phyloP scores from a whole-genome alignment of 768 basidiomycete genomes.

The Mycena galopus region DNA sequence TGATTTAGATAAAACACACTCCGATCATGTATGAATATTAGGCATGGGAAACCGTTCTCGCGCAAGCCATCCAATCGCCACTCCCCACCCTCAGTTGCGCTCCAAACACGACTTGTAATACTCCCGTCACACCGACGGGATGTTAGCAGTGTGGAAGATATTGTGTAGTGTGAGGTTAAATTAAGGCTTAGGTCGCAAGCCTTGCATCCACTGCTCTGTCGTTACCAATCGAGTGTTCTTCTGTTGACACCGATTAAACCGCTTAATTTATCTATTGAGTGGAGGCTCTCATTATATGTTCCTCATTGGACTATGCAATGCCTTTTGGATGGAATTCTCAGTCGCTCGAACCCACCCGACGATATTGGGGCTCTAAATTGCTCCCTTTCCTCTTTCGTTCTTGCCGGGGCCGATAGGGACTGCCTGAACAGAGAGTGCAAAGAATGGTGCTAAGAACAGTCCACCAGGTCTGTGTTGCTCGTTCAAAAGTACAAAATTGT shows the following conservation, averaged over 20 bases:
- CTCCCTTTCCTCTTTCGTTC: background rate
- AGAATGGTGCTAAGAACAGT: background rate
- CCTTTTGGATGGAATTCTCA: background rate
- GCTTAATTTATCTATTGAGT: background rate
- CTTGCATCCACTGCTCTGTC: background rate
- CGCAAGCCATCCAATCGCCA: conserved; percentile 10
- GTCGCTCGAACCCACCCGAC: background rate
- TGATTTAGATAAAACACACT: too few relatives aligned
- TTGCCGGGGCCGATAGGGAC: background rate
- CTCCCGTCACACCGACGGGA: conserved; percentile 15
- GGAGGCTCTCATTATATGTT: background rate
- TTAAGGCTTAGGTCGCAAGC: too few relatives aligned
- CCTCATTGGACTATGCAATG: background rate
- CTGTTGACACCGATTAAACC: background rate
- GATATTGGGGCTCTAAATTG: background rate
- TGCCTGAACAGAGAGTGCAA: background rate
- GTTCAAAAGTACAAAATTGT: background rate
- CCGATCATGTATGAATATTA: too few relatives aligned
- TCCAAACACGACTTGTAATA: conserved; percentile 12
- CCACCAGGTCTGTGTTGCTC: background rate
- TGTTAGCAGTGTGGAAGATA: too few relatives aligned
- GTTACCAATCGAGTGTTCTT: background rate
- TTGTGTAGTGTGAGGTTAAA: background rate
- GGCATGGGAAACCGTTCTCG: conserved; percentile 30
- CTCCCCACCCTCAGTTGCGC: conserved; percentile 25